These are phyloP conservation scores for Yarrowia galli DNA, from an alignment of 1,139 yeast genomes.

Conservation along the genomic window DNA sequence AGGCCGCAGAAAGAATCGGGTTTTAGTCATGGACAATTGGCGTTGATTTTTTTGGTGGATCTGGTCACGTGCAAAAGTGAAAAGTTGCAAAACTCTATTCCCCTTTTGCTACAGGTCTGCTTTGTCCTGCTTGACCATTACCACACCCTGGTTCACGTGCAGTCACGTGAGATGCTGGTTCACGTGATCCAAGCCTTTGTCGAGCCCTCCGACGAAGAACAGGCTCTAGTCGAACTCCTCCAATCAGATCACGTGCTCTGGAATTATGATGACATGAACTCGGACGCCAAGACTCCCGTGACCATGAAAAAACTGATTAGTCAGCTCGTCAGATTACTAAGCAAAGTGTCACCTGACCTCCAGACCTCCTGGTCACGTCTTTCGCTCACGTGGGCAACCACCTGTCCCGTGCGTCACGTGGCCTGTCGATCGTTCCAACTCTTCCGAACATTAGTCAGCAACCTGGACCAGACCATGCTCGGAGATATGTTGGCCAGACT, in stretches of 20 bases:
- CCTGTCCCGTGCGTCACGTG: conserved; percentile 95
- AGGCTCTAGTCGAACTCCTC: conserved; percentile 41
- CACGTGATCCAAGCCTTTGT: conserved; percentile 71
- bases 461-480: conserved; percentile 85
- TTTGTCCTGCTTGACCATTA: conserved; percentile 89
- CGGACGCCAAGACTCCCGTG: conserved; percentile 85
- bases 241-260: conserved; percentile 60
- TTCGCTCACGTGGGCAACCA: conserved; percentile 92
- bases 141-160: conserved; percentile 79
- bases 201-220: conserved; percentile 62
- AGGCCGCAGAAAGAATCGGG: conserved; percentile 73
- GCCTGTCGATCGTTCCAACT: conserved; percentile 97
- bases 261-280: conserved; percentile 86
- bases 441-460: conserved; percentile 79
- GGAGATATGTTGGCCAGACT: conserved; percentile 93
- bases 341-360: conserved; percentile 58
- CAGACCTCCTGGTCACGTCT: conserved; percentile 85
- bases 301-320: conserved; percentile 83
- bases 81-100: conserved; percentile 56
- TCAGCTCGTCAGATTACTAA: conserved; percentile 66
- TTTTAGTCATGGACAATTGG: conserved; percentile 86
- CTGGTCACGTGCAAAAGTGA: conserved; percentile 59
- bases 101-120: conserved; percentile 82
- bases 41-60: conserved; percentile 85
- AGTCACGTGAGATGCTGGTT: conserved; percentile 77